These are phyloP conservation scores for Laguncularia racemosa DNA, from an alignment of 345 rosid species.

Conservation along the genomic window DNA sequence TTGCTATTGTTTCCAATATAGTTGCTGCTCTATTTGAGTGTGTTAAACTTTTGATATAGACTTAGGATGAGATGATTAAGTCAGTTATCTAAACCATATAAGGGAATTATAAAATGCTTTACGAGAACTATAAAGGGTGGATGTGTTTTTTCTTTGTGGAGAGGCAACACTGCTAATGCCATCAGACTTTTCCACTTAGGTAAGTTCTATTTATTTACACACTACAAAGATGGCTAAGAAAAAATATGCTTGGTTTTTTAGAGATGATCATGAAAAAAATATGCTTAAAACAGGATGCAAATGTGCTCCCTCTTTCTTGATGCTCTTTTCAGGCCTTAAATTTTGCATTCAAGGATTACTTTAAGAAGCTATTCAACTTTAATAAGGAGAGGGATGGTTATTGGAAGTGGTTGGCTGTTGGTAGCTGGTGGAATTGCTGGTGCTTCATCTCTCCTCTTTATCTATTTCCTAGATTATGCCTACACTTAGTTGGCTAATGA, in stretches of 20 bases:
- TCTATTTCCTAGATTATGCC: conserved; percentile 22
- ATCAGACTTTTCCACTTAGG: conserved; percentile 62
- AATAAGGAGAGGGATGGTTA: conserved; percentile 23
- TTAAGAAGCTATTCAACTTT: conserved; percentile 24
- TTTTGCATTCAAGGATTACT: conserved; percentile 25
- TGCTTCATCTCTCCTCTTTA: conserved; percentile 19
- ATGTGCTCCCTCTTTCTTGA: too few species aligned
- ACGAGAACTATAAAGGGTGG: conserved; percentile 43
- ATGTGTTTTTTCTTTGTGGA: conserved; percentile 48
- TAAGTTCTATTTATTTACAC: not conserved
- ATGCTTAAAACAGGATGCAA: too few species aligned
- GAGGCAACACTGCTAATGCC: conserved; percentile 59
- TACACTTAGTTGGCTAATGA: conserved; percentile 22
- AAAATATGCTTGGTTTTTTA: too few species aligned
- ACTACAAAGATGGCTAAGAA: too few species aligned
- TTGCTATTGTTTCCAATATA: too few species aligned
- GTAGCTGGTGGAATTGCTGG: conserved; percentile 25
- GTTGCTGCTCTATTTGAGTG: too few species aligned
- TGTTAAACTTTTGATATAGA: too few species aligned
- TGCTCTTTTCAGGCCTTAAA: conserved; percentile 25
- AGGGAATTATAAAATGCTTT: conserved; percentile 48
- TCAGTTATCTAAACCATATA: too few species aligned
- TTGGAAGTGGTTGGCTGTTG: conserved; percentile 26
- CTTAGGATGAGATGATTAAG: too few species aligned
- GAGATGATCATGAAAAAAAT: too few species aligned